Evolutionary conservation across 1,284 basidiomycete species (phyloP).

Genomic region (Sanguinoderma infundibulare): DNA sequence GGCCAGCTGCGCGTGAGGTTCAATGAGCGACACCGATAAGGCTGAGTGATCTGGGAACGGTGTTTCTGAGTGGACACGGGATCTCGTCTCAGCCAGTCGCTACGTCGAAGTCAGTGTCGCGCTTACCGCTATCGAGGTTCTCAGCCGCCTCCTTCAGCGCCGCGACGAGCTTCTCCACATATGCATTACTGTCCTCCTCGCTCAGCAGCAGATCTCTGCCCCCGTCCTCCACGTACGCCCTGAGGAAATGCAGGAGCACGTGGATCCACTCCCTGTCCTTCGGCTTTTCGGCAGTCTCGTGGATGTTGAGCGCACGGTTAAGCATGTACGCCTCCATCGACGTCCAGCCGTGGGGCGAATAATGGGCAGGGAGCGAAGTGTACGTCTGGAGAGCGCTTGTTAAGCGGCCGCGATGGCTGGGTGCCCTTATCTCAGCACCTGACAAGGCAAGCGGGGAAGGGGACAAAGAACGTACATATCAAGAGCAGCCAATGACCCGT

Average conservation of each 20-base stretch:
- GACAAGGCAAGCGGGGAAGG: not conserved
- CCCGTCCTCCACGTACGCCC: slow-evolving; percentile 61
- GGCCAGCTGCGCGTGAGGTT: slow-evolving; percentile 49
- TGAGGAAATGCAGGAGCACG: slow-evolving; percentile 70
- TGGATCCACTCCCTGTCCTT: slow-evolving; percentile 78
- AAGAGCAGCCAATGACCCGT: slow-evolving; percentile 84
- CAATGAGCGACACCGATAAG: slow-evolving; percentile 53
- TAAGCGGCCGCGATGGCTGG: slow-evolving; percentile 69
- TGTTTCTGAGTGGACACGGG: slow-evolving; percentile 50
- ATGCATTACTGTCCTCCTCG: slow-evolving; percentile 53
- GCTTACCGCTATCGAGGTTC: slow-evolving; percentile 43
- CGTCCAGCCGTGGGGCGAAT: slow-evolving; percentile 79
- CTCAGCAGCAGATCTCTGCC: slow-evolving; percentile 57
- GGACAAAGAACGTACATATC: slow-evolving; percentile 68
- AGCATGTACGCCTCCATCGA: slow-evolving; percentile 80
- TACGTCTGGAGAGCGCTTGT: slow-evolving; percentile 69
- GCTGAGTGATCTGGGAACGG: slow-evolving; percentile 70
- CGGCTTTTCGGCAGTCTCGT: slow-evolving; percentile 54
- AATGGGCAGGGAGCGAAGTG: slow-evolving; percentile 80
- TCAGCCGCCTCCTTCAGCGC: slow-evolving; percentile 53
- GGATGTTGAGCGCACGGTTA: slow-evolving; percentile 68
- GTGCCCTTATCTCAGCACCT: not conserved
- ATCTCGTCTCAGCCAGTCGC: not conserved
- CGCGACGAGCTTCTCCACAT: slow-evolving; percentile 57
- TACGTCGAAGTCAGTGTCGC: not conserved